Conservation (phyloP, 2,329 filamentous ascomycete genomes). For the Massarina eburnea region DNA sequence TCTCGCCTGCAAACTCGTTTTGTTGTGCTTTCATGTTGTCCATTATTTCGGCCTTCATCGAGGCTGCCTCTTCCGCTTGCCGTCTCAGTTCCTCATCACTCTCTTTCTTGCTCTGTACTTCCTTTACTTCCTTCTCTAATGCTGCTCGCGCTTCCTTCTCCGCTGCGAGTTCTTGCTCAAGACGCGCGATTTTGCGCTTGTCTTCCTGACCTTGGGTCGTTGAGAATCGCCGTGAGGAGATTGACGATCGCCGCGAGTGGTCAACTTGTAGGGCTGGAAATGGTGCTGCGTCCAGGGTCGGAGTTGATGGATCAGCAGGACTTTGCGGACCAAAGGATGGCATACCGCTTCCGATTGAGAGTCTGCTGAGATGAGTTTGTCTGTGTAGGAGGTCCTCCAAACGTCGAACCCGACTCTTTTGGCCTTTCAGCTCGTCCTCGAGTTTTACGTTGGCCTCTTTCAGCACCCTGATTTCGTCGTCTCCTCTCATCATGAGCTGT, state of each 20-base stretch:
- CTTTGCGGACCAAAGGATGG: slow-evolving; percentile 37
- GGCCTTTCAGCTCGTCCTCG: slow-evolving; percentile 70
- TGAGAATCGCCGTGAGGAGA: slow-evolving; percentile 63
- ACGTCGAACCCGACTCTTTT: slow-evolving; percentile 88
- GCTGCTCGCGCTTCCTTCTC: slow-evolving; percentile 69
- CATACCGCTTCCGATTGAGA: slow-evolving; percentile 53
- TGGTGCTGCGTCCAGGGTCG: slow-evolving; percentile 33
- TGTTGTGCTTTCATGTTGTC: slow-evolving; percentile 93
- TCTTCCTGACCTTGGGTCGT: slow-evolving; percentile 63
- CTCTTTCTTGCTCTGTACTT: slow-evolving; percentile 49
- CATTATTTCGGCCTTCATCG: slow-evolving; percentile 90
- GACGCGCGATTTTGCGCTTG: slow-evolving; percentile 62
- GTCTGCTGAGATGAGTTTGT: slow-evolving; percentile 63
- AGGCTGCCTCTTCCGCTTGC: slow-evolving; percentile 81
- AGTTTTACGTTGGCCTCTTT: slow-evolving; percentile 59
- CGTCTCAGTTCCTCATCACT: slow-evolving; percentile 64
- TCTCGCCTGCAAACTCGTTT: slow-evolving; percentile 81
- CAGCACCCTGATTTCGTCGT: slow-evolving; percentile 70
- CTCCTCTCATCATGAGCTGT: slow-evolving; percentile 74
- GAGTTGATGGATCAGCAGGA: slow-evolving; percentile 40
- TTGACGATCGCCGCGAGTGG: slow-evolving; percentile 60
- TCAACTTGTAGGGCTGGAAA: slow-evolving; percentile 45
- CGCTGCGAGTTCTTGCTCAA: slow-evolving; percentile 76
- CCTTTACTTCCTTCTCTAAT: slow-evolving; percentile 74
- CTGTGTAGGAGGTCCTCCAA: slow-evolving; percentile 91